Conservation (phyloP, 2,329 filamentous ascomycete species). For the Aspergillus glaucus region DNA sequence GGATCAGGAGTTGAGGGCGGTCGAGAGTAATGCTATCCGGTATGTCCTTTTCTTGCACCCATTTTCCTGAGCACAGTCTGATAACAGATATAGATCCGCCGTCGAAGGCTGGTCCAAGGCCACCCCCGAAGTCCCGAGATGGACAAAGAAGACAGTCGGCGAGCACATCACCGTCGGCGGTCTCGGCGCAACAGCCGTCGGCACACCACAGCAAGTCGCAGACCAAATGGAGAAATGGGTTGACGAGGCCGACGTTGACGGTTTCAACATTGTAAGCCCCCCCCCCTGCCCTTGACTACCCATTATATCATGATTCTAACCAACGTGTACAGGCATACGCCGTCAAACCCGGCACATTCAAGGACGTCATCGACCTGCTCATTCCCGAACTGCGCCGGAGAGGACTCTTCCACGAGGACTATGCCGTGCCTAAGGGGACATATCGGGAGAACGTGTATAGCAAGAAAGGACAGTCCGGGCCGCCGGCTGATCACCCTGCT, state of each 20-base stretch:
- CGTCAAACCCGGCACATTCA: conserved; percentile 61
- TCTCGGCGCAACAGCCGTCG: conserved; percentile 58
- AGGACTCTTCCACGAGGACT: conserved; percentile 41
- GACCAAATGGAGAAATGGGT: conserved; percentile 65
- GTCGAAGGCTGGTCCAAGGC: conserved; percentile 48
- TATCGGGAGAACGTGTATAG: conserved; percentile 36
- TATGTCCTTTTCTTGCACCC: conserved; percentile 14
- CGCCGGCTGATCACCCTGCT: conserved; percentile 30
- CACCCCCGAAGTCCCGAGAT: conserved; percentile 56
- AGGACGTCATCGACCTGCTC: conserved; percentile 60
- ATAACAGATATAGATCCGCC: conserved; percentile 34
- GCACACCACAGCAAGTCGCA: conserved; percentile 58
- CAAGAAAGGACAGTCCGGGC: conserved; percentile 26
- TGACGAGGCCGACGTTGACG: conserved; percentile 62
- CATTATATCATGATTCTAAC: not conserved
- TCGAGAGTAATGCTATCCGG: conserved; percentile 57
- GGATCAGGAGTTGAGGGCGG: conserved; percentile 56
- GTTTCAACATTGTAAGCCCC: conserved; percentile 62
- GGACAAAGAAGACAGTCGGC: conserved; percentile 66
- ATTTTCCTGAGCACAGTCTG: conserved; percentile 5
- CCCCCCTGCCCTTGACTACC: not conserved
- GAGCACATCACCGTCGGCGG: conserved; percentile 64
- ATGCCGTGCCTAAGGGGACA: conserved; percentile 31
- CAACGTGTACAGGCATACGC: conserved; percentile 49
- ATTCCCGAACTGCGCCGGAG: conserved; percentile 57